These are phyloP conservation scores for Ophiobolus disseminans DNA, from an alignment of 2,329 filamentous ascomycete species.

Conservation along the genomic window DNA sequence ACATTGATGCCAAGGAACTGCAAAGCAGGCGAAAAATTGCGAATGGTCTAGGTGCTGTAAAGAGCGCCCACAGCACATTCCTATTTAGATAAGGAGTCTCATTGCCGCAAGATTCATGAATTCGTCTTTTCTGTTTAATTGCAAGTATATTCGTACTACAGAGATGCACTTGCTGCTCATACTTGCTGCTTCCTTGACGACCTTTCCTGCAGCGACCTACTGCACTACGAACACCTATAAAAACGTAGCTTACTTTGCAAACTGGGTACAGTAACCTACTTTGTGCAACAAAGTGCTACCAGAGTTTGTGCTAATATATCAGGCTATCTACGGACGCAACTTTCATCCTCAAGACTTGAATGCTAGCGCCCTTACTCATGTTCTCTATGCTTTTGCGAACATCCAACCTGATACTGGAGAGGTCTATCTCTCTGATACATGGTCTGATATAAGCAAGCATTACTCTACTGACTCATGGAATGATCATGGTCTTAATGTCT, in stretches of 20 bases:
- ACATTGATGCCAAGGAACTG: too few species aligned
- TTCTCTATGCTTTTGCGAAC: constrained; percentile 50
- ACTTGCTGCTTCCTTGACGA: too few species aligned
- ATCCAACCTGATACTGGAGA: constrained; percentile 46
- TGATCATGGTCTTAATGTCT: constrained; percentile 47
- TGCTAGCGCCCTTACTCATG: constrained; percentile 42
- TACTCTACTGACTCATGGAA: constrained; percentile 49
- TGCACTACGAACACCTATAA: neutral
- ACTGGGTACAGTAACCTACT: constrained; percentile 38
- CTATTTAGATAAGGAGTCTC: too few species aligned
- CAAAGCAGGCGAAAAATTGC: too few species aligned
- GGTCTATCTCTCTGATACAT: constrained; percentile 47
- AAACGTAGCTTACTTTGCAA: neutral
- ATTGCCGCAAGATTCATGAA: too few species aligned
- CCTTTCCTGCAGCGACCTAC: neutral
- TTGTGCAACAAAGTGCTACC: constrained; percentile 22
- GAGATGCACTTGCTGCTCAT: too few species aligned
- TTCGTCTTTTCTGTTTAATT: too few species aligned
- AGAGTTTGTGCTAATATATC: constrained; percentile 6
- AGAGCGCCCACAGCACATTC: too few species aligned
- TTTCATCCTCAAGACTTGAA: constrained; percentile 46
- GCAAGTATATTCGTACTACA: too few species aligned
- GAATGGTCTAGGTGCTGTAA: too few species aligned
- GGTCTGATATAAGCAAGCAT: constrained; percentile 48
- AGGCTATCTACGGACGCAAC: constrained; percentile 49